Evolutionary conservation across 768 basidiomycete genomes (phyloP), one percentile per base, ranked within the genome.

Genomic region (Trametes cubensis): DNA sequence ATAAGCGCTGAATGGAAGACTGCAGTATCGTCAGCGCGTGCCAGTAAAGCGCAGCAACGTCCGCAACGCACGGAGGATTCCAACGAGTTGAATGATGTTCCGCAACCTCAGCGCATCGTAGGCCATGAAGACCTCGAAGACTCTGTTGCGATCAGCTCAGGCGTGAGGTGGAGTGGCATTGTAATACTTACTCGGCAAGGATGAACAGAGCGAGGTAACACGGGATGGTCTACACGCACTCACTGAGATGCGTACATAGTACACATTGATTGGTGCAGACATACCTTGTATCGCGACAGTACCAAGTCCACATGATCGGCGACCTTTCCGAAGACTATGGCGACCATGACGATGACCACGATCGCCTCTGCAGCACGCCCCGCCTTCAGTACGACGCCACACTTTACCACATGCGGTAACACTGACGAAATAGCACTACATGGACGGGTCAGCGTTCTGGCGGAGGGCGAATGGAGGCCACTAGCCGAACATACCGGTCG

Each of bases 131-230:
- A 92, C 74, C 68, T 93, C 90, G 63, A 94, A 94, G 1, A 92
- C 59, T 73, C 92, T 94, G 61, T 20, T 28, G 14, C 15, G 18
- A 56, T 41, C 38, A 30, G 14, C 44, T 18, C 60, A 14, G 66
- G 54, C 18, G 51, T 53, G 56, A 44, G 39, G 38, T 42, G 38
- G 30, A 45, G 20, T 15, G 8, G 18, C 11, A 47, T n/a, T 15
- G 44, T 49, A 39, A 50, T 14, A 17, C 83, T 53, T 71, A 92
- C 92, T 90, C 91, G 59, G 89, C 92, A 11, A 94, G 78, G 25
- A 87, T 86, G 72, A 93, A 94, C 7, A 94, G 78, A 3, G 90
- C 90, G 6, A 94, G 84, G 72, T 93, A 94, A 74, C 92, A 93
- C 63, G 91, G 87, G 55, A 93, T 72, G 14, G 92, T 93, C 88